Conservation (phyloP, 1,284 basidiomycete genomes). For the Pseudozyma pruni region DNA sequence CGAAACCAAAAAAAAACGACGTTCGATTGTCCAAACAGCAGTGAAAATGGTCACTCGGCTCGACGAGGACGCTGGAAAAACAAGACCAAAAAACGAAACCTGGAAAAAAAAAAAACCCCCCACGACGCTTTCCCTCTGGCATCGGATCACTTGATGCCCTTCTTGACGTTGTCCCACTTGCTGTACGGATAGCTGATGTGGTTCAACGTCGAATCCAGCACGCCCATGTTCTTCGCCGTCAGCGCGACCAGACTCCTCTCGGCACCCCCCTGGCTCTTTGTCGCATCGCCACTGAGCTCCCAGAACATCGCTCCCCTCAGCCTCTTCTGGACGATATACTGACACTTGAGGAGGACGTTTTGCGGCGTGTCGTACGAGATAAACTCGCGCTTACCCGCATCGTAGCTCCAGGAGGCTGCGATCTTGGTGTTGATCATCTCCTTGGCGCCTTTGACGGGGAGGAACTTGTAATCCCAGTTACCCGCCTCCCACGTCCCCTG, state of each 20-base stretch:
- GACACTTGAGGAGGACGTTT: slow-evolving; percentile 77
- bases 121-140: no score
- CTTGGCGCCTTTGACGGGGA: slow-evolving; percentile 78
- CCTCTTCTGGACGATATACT: slow-evolving; percentile 77
- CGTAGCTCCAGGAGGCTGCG: slow-evolving; percentile 79
- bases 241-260: slow-evolving; percentile 45
- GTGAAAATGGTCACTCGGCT: no score
- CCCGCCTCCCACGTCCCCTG: slow-evolving; percentile 76
- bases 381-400: slow-evolving; percentile 77
- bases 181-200: slow-evolving; percentile 74
- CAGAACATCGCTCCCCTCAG: slow-evolving; percentile 81
- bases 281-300: slow-evolving; percentile 68
- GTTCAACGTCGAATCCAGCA: slow-evolving; percentile 73
- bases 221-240: slow-evolving; percentile 41
- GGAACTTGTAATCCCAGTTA: slow-evolving; percentile 75
- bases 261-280: slow-evolving; percentile 38
- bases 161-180: slow-evolving; percentile 68
- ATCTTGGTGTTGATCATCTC: slow-evolving; percentile 78
- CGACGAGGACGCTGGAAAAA: no score
- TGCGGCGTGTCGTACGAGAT: slow-evolving; percentile 81
- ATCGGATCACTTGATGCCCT: slow-evolving; percentile 20
- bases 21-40: no score
- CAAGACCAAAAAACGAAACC: no score
- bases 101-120: no score
- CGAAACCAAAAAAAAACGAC: no score